Evolutionary conservation across 306 rosid species (phyloP).

Genomic region (Spatholobus suberectus): DNA sequence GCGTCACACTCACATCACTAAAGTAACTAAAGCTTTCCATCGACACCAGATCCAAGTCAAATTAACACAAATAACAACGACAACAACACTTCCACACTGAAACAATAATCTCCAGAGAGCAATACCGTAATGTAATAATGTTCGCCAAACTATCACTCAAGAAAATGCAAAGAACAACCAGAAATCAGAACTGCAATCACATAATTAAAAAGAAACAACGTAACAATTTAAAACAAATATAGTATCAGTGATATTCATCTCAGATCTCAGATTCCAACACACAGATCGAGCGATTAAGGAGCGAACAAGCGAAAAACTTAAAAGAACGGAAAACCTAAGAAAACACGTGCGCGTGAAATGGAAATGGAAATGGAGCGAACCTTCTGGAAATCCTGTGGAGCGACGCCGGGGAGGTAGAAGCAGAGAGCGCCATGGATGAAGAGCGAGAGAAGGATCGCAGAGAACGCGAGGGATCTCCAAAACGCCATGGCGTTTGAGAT

Average conservation of each 20-base stretch:
- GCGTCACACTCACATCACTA: neutral
- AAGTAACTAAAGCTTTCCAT: neutral
- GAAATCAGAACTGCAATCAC: neutral
- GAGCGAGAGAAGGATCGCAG: slow-evolving; percentile 49
- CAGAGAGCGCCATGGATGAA: slow-evolving; percentile 64
- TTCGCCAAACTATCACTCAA: neutral
- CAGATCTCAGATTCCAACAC: slow-evolving; percentile 53
- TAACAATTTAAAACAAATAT: neutral
- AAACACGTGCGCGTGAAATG: neutral
- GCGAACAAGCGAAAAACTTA: neutral
- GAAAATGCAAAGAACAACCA: neutral
- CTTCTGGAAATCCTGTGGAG: slow-evolving; percentile 93
- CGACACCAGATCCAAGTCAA: slow-evolving; percentile 34
- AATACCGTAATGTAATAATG: slow-evolving; percentile 5
- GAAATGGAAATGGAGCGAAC: slow-evolving; percentile 44
- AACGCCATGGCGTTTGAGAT: slow-evolving; percentile 83
- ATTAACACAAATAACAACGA: neutral
- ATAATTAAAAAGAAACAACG: neutral
- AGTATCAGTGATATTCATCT: neutral
- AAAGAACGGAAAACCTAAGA: neutral
- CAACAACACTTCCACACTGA: neutral
- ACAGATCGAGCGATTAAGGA: slow-evolving; percentile 51
- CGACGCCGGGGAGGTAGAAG: slow-evolving; percentile 98
- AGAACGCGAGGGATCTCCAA: slow-evolving; percentile 62
- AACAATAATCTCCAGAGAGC: neutral